phyloP scores from a whole-genome alignment of 1,139 yeast species.

The Saccharomyces pastorianus region DNA sequence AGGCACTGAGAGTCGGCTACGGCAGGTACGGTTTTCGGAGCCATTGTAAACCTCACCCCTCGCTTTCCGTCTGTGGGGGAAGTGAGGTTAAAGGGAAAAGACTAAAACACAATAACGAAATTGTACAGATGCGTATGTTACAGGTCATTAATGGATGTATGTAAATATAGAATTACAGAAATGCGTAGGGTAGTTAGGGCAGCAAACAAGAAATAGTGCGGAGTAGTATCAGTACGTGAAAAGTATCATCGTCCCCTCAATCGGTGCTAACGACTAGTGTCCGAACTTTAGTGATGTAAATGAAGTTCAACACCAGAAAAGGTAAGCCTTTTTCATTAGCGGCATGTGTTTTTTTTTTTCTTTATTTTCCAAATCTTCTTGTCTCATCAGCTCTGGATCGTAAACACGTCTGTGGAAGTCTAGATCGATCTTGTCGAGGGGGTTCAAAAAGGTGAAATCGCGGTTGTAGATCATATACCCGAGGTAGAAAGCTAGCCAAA shows the following conservation, averaged over 20 bases:
- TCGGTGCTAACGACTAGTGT: background rate
- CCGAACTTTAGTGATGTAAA: background rate
- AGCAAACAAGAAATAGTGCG: background rate
- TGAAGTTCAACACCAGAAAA: conserved; percentile 12
- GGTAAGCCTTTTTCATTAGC: conserved; percentile 5
- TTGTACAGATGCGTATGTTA: background rate
- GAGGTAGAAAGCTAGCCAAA: conserved; percentile 43
- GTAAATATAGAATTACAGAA: background rate
- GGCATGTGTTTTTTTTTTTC: conserved; percentile 9
- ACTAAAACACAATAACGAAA: background rate
- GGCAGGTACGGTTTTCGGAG: background rate
- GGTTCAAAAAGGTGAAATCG: conserved; percentile 42
- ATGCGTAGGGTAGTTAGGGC: background rate
- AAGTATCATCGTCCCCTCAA: background rate
- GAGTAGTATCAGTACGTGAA: background rate
- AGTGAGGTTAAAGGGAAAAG: background rate
- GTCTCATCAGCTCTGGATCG: conserved; percentile 57
- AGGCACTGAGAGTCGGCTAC: background rate
- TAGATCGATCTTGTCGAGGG: conserved; percentile 46
- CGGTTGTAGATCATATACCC: conserved; percentile 48
- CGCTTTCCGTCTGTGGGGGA: background rate
- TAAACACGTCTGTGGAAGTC: conserved; percentile 63
- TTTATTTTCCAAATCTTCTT: conserved; percentile 45
- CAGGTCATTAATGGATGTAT: background rate
- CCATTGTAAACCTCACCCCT: too few relatives aligned